phyloP scores from a whole-genome alignment of 176 grass and related monocot genomes.

The maize (Zea mays) region Zm-B73-REFERENCE-NAM-5.0 NC_050101.1:36273001-36273500 shows the following conservation, averaged over 20 bases:
- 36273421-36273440: conserved; percentile 52
- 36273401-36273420: conserved; percentile 43
- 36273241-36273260: conserved; percentile 33
- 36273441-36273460: conserved; percentile 42
- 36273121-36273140: conserved; percentile 54
- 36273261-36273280: conserved; percentile 22
- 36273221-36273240: conserved; percentile 53
- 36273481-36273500: conserved; percentile 16
- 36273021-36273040: conserved; percentile 49
- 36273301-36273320: conserved; percentile 7
- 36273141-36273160: conserved; percentile 61
- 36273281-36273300: conserved; percentile 4
- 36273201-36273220: conserved; percentile 47
- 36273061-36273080: conserved; percentile 45
- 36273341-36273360: conserved; percentile 47
- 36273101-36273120: conserved; percentile 52
- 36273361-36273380: conserved; percentile 57
- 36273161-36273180: conserved; percentile 52
- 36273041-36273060: conserved; percentile 44
- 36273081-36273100: conserved; percentile 53
- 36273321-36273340: conserved; percentile 43
- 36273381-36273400: conserved; percentile 39
- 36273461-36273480: conserved; percentile 53
- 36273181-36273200: conserved; percentile 51
- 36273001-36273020: conserved; percentile 55